Conservation (phyloP, 169 alveolate genomes). For the Eimeria necatrix region DNA sequence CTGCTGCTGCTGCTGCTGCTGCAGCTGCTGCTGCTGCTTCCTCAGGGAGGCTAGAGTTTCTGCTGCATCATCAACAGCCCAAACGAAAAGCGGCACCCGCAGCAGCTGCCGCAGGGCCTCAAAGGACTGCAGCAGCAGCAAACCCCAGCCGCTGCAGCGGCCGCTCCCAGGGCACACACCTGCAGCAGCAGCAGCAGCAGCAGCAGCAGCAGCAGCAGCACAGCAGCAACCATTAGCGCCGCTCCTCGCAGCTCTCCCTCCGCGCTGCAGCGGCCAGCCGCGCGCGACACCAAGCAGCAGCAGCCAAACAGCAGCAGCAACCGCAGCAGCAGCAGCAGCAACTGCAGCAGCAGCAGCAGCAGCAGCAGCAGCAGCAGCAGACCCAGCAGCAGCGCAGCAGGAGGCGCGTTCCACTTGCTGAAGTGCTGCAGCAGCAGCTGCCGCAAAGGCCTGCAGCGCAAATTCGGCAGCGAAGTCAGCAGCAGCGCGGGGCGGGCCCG, state of each 20-base stretch:
- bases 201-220: background rate
- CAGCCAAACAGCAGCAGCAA: too few relatives aligned
- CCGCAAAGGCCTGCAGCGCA: background rate
- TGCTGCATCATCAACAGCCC: conserved; percentile 41
- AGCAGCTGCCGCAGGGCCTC: conserved; percentile 1
- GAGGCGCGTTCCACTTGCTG: background rate
- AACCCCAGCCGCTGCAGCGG: conserved; percentile 47
- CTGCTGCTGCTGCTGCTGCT: conserved; percentile 40
- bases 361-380: conserved; percentile 33
- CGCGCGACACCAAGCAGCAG: too few relatives aligned
- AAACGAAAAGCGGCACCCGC: background rate
- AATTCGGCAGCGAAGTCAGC: background rate
- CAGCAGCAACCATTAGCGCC: background rate
- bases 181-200: background rate
- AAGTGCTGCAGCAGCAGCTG: background rate
- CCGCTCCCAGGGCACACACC: conserved; percentile 53
- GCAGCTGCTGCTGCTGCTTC: conserved; percentile 38
- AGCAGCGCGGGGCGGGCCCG: background rate
- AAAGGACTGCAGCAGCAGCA: background rate
- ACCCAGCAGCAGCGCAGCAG: background rate
- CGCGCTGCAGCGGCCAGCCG: background rate
- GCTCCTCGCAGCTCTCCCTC: background rate
- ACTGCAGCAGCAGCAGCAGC: too few relatives aligned
- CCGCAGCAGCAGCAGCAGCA: too few relatives aligned
- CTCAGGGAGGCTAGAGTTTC: background rate